Base-by-base conservation (phyloP, 371 early-diverging fungal species). In the Haplosporangium sp. region DNA sequence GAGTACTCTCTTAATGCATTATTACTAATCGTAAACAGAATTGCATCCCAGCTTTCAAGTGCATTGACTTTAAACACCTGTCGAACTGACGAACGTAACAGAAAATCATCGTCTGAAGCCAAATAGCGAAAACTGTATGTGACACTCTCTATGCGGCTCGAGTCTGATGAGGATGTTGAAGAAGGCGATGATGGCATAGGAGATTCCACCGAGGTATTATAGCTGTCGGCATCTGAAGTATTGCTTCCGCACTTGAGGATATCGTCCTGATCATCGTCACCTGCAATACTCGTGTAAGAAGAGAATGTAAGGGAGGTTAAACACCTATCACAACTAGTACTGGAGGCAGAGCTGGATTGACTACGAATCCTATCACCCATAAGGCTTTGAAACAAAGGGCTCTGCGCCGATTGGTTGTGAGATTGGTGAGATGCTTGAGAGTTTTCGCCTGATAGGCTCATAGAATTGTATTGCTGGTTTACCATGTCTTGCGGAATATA, bases 71-170 rank as follows among this genome's bases (percentile, higher is more conserved):
- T 90, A 78, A 95, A 95, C 71, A 85, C 89, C 34, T 92, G 88
- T 61, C 95, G 86, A 19, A 93, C 79, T 0, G 83, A 60, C 3
- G 90, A 76, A 47, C 91, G 88, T 83, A 95, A 87, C 20, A 95
- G 81, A 71, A 92, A 95, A 71, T 95, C 95, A 79, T 94, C 94
- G 76, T 95, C 95, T 27, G 92, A 89, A 2, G 90, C 94, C 63
- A 90, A 84, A 77, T 85, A 91, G 20, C 62, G 59, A 56, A 89
- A 84, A 15, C 47, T 62, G 59, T 78, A 73, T 7, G 56, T 55
- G 2, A 55, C 71, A 19, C 37, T 44, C 17, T 61, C 52, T 15
- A 39, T 39, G 39, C 15, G 50, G 44, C 60, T 35, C 27, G 61
- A 19, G 19, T 40, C 15, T 6, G 65, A 35, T 6, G 65, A 35